Evolutionary conservation across 164 flowering plant genomes (phyloP), one percentile per base, ranked within the genome.

Genomic region (Euptelea pleiosperma): DNA sequence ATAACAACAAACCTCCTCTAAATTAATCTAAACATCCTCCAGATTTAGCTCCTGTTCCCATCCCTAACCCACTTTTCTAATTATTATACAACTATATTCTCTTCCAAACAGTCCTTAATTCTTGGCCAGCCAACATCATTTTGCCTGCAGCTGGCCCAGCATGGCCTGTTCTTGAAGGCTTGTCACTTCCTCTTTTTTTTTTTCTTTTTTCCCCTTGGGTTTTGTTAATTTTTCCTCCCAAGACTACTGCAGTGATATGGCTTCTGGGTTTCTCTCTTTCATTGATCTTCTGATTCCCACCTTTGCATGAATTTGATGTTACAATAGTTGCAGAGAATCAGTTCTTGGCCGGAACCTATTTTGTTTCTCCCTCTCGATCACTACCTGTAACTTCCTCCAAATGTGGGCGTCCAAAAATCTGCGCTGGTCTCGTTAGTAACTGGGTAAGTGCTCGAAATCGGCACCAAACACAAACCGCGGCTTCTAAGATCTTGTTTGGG

Each of bases 391-490:
- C 81, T 73, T 66, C 85, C 90, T 52, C 88, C 94, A 44, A 79
- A 84, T 22, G 86, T 79, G 3, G 94, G 90, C 2, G 79, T 79
- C 90, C 83, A 87, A 61, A 77, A 81, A 69, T 87, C 94, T 28
- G 79, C 76, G 0, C 82, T 50, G 1, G 77, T 73, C 52, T 84
- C 94, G n/a, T 78, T 79, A 33, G 75, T 65, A 9, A 79, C 83
- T 22, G 85, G 79, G 58, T 65, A 84, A 21, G 85, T 84, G 66
- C 82, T 84, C 10, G 94, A 82, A 19, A 82, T 71, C 1, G 90
- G 94, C 4, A 87, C 84, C 30, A 87, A 70, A 58, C 94, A 87
- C 26, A 87, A 67, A 18, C 90, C 94, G 30, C 86, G 77, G 66
- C 86, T 82, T 69, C 85, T 62, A 1, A 87, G 80, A 68, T 81